Base-by-base conservation (phyloP, 2,329 filamentous ascomycete species). In the Fusarium nanum region DNA sequence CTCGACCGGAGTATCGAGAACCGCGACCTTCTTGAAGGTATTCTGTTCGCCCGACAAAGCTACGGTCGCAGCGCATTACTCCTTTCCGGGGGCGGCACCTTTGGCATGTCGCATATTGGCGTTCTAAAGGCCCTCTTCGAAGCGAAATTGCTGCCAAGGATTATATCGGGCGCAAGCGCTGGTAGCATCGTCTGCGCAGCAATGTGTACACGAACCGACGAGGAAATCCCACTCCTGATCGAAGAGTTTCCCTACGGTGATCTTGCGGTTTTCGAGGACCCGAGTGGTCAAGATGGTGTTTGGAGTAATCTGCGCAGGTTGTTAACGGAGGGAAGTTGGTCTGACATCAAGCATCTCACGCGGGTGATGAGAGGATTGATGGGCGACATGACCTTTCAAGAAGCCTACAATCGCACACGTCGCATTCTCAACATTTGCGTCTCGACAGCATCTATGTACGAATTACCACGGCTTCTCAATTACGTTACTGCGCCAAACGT, bases 401-500 rank as follows among this genome's bases (percentile, higher is more conserved):
- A 98, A 80, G 93, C 94, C 1, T 98, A 98, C 82, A 97, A 97
- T 77, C 91, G 94, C n/a, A 97, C 94, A 0, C 88, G 93, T 28
- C 88, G 94, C 62, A 94, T 98, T 66, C 88, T 97, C 76, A 98
- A 98, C 78, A 97, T 98, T 40, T 94, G 93, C 62, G 94, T 98
- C 9, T 97, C 94, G 0, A 93, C 92, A 4, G 92, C 93, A 2
- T 93, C 92, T 18, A 87, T 95, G 57, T 96, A 97, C 78, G 94
- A 98, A 77, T 84, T 97, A 18, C 95, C 94, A 1, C 86, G 93
- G 40, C 83, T 98, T 0, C 85, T 98, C 72, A 98, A 98, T 79
- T 98, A 97, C 76, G 88, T 97, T 63, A 98, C 95, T 0, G 92
- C 95, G 0, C 94, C 95, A 0, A 96, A 98, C 76, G 94, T 98